These are phyloP conservation scores for Musa schizocarpa DNA, from an alignment of 176 grass and related monocot species.

Conservation along the genomic window DNA sequence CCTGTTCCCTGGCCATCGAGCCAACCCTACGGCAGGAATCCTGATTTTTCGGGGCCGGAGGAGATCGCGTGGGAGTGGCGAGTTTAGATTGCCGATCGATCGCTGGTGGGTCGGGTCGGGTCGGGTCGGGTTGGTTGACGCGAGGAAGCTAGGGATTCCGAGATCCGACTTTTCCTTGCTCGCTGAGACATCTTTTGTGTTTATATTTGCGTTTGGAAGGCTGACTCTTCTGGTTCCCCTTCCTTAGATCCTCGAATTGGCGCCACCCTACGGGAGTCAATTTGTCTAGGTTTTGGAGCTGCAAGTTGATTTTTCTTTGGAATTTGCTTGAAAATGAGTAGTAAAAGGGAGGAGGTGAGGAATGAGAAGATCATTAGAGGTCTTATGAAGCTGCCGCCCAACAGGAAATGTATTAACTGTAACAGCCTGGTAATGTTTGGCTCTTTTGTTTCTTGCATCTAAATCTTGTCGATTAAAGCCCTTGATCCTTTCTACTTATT, in stretches of 20 bases:
- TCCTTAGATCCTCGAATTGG: not conserved
- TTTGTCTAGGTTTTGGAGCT: not conserved
- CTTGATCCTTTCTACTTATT: not conserved
- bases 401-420: constrained; percentile 96
- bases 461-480: constrained; percentile 1
- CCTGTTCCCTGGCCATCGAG: not conserved
- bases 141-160: not conserved
- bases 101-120: constrained; percentile 9
- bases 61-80: constrained; percentile 8
- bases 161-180: not conserved
- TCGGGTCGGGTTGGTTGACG: not conserved
- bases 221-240: not conserved
- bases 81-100: not conserved
- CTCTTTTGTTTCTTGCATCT: constrained; percentile 1
- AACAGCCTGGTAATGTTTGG: constrained; percentile 53
- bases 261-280: not conserved
- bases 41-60: constrained; percentile 29
- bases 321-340: constrained; percentile 48
- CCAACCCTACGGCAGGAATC: not conserved
- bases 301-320: not conserved
- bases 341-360: constrained; percentile 81
- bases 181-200: not conserved
- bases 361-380: constrained; percentile 98
- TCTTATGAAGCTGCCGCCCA: constrained; percentile 96
- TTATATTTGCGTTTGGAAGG: not conserved